Base-by-base conservation (phyloP, 1,284 basidiomycete genomes). In the Sanghuangporus sanghuang region DNA sequence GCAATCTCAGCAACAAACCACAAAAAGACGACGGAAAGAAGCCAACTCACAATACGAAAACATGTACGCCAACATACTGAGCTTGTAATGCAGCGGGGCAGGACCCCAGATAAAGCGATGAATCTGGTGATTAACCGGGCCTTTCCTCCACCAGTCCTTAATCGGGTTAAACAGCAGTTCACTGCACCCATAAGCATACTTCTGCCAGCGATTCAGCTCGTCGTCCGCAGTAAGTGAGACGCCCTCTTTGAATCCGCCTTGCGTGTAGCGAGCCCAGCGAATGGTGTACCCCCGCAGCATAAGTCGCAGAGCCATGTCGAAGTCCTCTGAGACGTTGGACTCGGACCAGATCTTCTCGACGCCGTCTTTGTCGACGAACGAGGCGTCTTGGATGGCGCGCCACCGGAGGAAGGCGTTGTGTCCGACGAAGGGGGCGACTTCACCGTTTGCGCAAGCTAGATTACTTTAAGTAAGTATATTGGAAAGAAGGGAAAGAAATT, bases 371-470 rank as follows among this genome's bases (percentile, higher is more conserved):
- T 93, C 92, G 50, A 87, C 72, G 67, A 89, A 90, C 7, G 87
- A 80, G 2, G 86, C 89, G 64, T 93, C 92, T 72, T 95, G 92
- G 8, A 94, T 76, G 1, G 92, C 92, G 4, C 82, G 82, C 92
- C 93, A 95, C 14, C 92, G 84, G 44, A 95, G 78, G 77, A 93
- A 94, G 1, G 92, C 92, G 66, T 95, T 94, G 74, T 95, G 93
- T 0, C 93, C 93, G 65, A 95, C 90, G 69, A 94, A 93, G 1
- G 92, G 92, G 0, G 92, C 89, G 32, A 89, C 84, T 74, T 93
- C 91, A 54, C 90, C 92, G 68, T 90, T 92, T 4, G 84, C 86
- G 65, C 85, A 87, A 32, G 84, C 84, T 54, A 38, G 12, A 14
- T 18, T 1, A 1, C n/a, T n/a, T n/a, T 6, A 7, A 27, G 23